Conservation (phyloP, 2,329 filamentous ascomycete genomes). For the Ophiostoma ulmi region DNA sequence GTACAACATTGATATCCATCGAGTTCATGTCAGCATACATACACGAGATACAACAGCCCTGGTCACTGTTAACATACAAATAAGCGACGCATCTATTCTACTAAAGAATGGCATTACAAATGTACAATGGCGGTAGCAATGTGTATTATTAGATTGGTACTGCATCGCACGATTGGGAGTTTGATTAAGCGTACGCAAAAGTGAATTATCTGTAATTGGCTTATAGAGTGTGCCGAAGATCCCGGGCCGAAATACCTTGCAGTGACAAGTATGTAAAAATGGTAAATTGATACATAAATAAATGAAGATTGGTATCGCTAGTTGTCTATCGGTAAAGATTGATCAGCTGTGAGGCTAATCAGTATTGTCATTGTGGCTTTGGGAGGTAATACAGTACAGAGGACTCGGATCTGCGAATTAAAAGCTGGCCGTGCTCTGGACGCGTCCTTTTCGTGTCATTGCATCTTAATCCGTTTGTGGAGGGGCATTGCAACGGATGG, state of each 20-base stretch:
- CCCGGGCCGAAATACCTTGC: background rate
- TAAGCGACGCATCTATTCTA: background rate
- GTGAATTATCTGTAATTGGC: background rate
- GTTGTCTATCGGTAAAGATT: background rate
- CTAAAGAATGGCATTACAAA: background rate
- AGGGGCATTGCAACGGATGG: background rate
- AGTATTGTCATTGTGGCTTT: background rate
- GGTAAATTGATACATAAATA: background rate
- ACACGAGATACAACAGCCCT: background rate
- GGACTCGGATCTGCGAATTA: background rate
- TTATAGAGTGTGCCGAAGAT: background rate
- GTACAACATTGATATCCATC: background rate
- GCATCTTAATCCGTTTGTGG: background rate
- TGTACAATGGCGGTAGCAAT: background rate
- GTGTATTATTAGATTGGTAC: background rate
- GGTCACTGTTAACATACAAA: background rate
- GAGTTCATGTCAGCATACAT: background rate
- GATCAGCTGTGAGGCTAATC: background rate
- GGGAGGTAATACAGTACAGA: background rate
- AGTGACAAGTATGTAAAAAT: background rate
- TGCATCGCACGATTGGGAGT: background rate
- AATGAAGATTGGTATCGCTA: background rate
- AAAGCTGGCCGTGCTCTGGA: background rate
- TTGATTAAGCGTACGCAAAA: background rate
- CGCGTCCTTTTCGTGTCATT: slow-evolving; percentile 1